Base-by-base conservation (phyloP, 495 filamentous ascomycete species). In the Neohortaea acidophila region DNA sequence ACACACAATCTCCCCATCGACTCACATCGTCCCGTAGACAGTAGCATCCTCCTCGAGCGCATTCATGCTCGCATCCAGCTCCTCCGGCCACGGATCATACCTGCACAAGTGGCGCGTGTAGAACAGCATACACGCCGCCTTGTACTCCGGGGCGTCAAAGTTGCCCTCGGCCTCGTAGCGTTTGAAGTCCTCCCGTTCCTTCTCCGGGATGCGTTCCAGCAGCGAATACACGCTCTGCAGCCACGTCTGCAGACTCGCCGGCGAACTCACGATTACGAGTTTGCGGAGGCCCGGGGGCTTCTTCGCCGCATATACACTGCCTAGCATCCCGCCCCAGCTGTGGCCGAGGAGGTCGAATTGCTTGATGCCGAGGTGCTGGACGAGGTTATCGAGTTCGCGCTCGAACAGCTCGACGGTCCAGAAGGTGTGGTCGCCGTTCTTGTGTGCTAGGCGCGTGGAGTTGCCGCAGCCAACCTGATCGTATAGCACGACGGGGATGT, bases 311-410 rank as follows among this genome's bases (percentile, higher is more conserved):
- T 55, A 59, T 4, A 50, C 36, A 3, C 54, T 55, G 2, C 55
- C 65, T 0, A 71, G 51, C 62, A 70, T 66, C 17, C 63, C 68
- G 19, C 68, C 68, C 67, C 68, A 74, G 6, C 52, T 59, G 23
- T 65, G 57, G 4, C 69, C 66, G 2, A 65, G 52, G 0, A 70
- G 27, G 39, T 68, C 54, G 43, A 63, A 67, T 0, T 53, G 42
- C 12, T 18, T 45, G 23, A 71, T 57, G 0, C 45, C 54, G 0
- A 72, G 53, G 15, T 61, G 49, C 8, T 35, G 20, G 4, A 69
- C 41, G n/a, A 73, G 45, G 40, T 68, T 70, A 19, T 67, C 59
- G 1, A 71, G 61, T 49, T 73, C 68, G 6, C 33, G 31, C 21
- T 59, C 36, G 51, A 71, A 72, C 0, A 72, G 53, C 9, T 62